Evolutionary conservation across 2,329 filamentous ascomycete genomes (phyloP), one percentile per base, ranked within the genome.

Genomic region (Gnomoniopsis sp.): DNA sequence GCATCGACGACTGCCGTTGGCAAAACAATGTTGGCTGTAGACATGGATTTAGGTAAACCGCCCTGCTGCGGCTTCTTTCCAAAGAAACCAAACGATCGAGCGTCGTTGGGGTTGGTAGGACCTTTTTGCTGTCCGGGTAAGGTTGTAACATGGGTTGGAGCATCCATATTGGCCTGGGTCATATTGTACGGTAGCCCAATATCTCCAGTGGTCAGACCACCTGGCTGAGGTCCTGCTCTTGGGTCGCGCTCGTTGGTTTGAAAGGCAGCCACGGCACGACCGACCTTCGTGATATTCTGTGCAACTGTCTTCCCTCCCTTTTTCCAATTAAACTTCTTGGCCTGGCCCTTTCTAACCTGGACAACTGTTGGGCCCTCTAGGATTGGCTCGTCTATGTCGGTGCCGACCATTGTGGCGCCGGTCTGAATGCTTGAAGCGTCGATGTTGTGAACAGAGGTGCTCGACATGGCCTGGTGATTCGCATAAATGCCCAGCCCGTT

Each of bases 291-390:
- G 53, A 98, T 90, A 69, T 93, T 93, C 74, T 97, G 96, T 30
- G 93, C 93, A 67, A 98, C 88, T 57, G 90, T 93, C 75, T 96
- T 93, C 43, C 91, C 91, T 43, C 92, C 92, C 79, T 96, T 96
- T 82, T 97, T 96, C 93, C 95, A 98, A 76, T 96, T 96, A 76
- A 97, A 97, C 73, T 97, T 98, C 78, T 92, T 96, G 55, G 89
- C 87, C 70, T 96, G 92, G 33, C 90, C 92, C 76, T 97, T 98
- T 67, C 92, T 87, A 63, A 98, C 96, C 67, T 95, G 96, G 61
- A 98, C 90, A 36, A 98, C 90, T 61, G 96, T 95, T n/a, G 95
- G 93, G 2, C 91, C 89, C 63, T 86, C 83, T n/a, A 86, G 72
- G 57, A 85, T 79, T 0, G 79, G 80, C 44, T 95, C 91, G 49